Base-by-base conservation (phyloP, 1,284 basidiomycete genomes). In the Wallemia hederae region DNA sequence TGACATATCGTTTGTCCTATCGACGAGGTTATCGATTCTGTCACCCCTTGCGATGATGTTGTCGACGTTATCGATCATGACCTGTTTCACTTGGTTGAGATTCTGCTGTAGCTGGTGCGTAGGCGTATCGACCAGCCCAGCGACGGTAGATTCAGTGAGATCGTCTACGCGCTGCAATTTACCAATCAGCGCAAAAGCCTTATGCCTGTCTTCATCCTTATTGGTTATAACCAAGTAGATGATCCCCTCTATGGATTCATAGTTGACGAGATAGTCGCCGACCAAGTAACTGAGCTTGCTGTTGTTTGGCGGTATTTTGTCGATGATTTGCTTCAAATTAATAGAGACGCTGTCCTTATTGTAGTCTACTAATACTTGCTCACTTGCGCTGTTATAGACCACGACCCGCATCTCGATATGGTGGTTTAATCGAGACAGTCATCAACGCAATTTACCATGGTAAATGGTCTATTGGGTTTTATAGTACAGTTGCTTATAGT, bases 1-100 rank as follows among this genome's bases (percentile, higher is more conserved):
- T 1, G 88, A 86, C 78, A 97, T 88, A 62, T 80, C 85, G 69
- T 97, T 91, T 28, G 92, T 98, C 76, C 97, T 91, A 75, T 97
- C 89, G 56, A 98, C 85, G 55, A 99, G 77, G 24, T 97, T 75
- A 69, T 97, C 92, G 66, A 99, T 89, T 61, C 92, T 77, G 70
- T 99, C 94, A 7, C 92, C 94, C 49, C 94, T 77, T 62, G 79
- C 83, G 39, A 99, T 77, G 65, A 98, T 94, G 71, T 89, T 84
- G 59, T 69, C 69, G 0, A 71, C 66, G 49, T 71, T 71, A 58
- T 70, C 24, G 24, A 27, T 39, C 55, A 31, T 39, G 26, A 27
- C 59, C 11, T 39, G 24, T 24, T 25, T 31, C 11, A 28, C 31
- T 25, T 31, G 55, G 28, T 39, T 33, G 14, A 59, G 24, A 15